Conservation (phyloP, 2,329 filamentous ascomycete genomes). For the Alternaria panax region DNA sequence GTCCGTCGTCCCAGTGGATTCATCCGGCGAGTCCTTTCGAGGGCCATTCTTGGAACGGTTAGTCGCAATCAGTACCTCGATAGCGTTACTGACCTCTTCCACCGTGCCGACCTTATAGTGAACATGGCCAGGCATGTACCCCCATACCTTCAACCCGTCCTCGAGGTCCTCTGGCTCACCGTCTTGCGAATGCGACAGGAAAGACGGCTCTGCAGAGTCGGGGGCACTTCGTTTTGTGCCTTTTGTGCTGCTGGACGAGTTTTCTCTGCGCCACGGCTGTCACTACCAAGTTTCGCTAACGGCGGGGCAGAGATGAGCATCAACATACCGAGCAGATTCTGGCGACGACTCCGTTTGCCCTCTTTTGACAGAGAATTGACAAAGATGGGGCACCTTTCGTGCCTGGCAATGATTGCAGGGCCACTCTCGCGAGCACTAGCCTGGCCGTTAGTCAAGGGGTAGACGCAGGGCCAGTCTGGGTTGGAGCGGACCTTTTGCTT, state of each 20-base stretch:
- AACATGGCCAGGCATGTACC: constrained; percentile 48
- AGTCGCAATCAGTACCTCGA: neutral
- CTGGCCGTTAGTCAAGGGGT: constrained; percentile 22
- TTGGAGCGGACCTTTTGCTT: constrained; percentile 57
- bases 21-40: constrained; percentile 17
- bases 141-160: constrained; percentile 44
- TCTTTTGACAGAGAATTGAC: constrained; percentile 54
- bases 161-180: constrained; percentile 23
- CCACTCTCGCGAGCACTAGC: constrained; percentile 59
- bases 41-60: constrained; percentile 1
- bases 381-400: constrained; percentile 58
- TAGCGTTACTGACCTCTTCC: constrained; percentile 22
- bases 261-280: constrained; percentile 20
- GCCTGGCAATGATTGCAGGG: constrained; percentile 61
- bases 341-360: constrained; percentile 27
- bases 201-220: constrained; percentile 14
- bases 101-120: constrained; percentile 37
- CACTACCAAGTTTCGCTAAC: constrained; percentile 5
- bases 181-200: constrained; percentile 7
- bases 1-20: constrained; percentile 28
- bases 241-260: constrained; percentile 17
- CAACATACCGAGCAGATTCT: constrained; percentile 30
- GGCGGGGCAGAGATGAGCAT: neutral
- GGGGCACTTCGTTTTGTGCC: constrained; percentile 32
- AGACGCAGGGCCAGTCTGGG: constrained; percentile 11